A percentile compares a stretch with the other conserved stretches of the same genome.
Conservation (phyloP, 2,329 filamentous ascomycete species). For the Dothideomycetidae sp. region DNA sequence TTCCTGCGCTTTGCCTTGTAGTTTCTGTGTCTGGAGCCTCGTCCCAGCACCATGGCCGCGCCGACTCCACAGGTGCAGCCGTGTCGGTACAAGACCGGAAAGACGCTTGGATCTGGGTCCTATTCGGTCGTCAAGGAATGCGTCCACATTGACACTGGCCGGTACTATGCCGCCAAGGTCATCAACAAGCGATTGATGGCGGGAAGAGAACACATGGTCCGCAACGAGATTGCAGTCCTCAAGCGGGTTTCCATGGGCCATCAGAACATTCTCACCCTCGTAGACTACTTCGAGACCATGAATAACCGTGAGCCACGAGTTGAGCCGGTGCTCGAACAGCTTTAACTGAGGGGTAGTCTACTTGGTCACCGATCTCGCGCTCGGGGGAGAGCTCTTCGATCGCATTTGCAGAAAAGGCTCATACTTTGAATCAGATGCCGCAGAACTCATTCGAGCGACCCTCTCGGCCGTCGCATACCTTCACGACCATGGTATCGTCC, state of each 20-base stretch:
- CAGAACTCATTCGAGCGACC: slow-evolving; percentile 85
- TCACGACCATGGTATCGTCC: slow-evolving; percentile 96
- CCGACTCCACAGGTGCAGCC: slow-evolving; percentile 58
- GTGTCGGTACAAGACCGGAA: slow-evolving; percentile 96
- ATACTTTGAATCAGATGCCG: slow-evolving; percentile 95
- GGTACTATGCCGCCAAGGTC: slow-evolving; percentile 97
- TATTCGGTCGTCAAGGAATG: slow-evolving; percentile 99
- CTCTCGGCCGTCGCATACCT: slow-evolving; percentile 96
- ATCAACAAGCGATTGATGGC: slow-evolving; percentile 99
- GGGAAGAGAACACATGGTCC: slow-evolving; percentile 95
- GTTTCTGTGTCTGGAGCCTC: too few relatives aligned
- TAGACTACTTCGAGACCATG: slow-evolving; percentile 99
- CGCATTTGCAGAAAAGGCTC: slow-evolving; percentile 97
- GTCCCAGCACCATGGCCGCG: background rate
- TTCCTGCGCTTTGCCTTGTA: too few relatives aligned
- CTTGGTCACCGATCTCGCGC: slow-evolving; percentile 88
- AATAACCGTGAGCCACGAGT: slow-evolving; percentile 58
- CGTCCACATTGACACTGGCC: slow-evolving; percentile 92
- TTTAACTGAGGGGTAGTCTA: slow-evolving; percentile 45
- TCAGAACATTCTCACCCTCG: slow-evolving; percentile 91
- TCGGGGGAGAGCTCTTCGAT: slow-evolving; percentile 94
- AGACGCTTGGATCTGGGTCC: slow-evolving; percentile 88
- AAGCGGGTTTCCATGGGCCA: slow-evolving; percentile 99
- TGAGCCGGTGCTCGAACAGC: background rate
- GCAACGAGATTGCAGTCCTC: slow-evolving; percentile 94